Base-by-base conservation (phyloP, 805 yeast genomes). In the Lachancea waltii region DNA sequence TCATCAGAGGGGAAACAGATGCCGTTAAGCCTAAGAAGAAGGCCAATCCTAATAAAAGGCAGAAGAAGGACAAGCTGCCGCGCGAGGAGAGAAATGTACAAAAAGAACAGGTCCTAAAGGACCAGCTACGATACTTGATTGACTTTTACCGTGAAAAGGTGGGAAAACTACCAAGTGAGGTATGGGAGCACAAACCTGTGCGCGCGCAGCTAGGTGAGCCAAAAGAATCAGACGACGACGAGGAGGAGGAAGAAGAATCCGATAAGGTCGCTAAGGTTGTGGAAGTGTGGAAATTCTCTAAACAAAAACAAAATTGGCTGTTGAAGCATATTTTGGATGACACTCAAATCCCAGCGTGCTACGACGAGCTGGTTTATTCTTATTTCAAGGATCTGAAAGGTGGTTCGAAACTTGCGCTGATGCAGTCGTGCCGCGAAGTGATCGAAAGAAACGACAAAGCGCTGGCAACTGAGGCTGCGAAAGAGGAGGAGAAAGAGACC, bases 221-320 rank as follows among this genome's bases (percentile, higher is more conserved):
- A 7, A 25, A 31, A 5, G 36, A 32, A 3, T n/a, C n/a, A n/a
- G n/a, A n/a, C n/a, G n/a, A n/a, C n/a, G n/a, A n/a, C n/a, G 43
- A 45, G 7, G 44, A 35, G 7, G 46, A 42, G 9, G 36, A 45
- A 16, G 23, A 37, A 22, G 40, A 33, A 20, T 26, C 31, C 27
- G 28, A 36, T 25, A 32, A 38, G 15, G 33, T 33, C 9, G n/a
- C n/a, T n/a, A 43, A 24, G 16, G 55, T 55, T 16, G 39, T 51
- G n/a, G 56, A 51, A 13, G 48, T 58, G 15, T 61, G 65, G 65
- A 61, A 61, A 35, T 61, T 60, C 33, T 56, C 63, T 23, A 61
- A 61, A 34, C 62, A 57, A 27, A 61, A 61, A 26, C 65, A 61
- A 33, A 58, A 55, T 29, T 61, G 65, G 65, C 40, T 61, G 20